Percentiles rank a stretch among this genome's conserved stretches.
phyloP scores from a whole-genome alignment of 305 asterid genomes.

The Fraxinus greggii region DNA sequence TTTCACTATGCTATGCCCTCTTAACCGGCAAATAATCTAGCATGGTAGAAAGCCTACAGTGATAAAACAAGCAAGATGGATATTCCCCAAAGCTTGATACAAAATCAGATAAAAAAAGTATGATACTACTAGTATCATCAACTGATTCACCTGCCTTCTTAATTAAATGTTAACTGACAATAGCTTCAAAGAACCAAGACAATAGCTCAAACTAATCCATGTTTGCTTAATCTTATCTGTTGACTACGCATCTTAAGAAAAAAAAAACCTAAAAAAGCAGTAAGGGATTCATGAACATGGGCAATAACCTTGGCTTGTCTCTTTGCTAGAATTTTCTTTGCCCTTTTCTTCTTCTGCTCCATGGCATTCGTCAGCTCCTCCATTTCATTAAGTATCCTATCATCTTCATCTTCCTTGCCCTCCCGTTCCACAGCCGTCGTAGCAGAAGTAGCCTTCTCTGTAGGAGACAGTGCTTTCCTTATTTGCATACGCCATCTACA shows the following conservation, averaged over 20 bases:
- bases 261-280: not conserved
- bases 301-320: constrained; percentile 67
- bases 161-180: not conserved
- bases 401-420: constrained; percentile 67
- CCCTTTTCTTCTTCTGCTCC: constrained; percentile 74
- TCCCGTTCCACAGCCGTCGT: constrained; percentile 39
- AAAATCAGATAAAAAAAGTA: not conserved
- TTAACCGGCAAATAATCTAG: not conserved
- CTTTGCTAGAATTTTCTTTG: constrained; percentile 64
- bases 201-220: not conserved
- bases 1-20: not conserved
- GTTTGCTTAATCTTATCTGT: not conserved
- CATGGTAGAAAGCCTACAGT: not conserved
- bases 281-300: not conserved
- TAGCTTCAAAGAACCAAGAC: not conserved
- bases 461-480: constrained; percentile 77
- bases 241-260: not conserved
- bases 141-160: not conserved
- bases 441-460: constrained; percentile 47
- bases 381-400: constrained; percentile 69
- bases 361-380: constrained; percentile 77
- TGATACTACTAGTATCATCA: not conserved
- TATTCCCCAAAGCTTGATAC: not conserved
- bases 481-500: constrained; percentile 80
- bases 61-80: not conserved